These are phyloP conservation scores for Mimosa bimucronata DNA, from an alignment of 306 rosid species.

Conservation along the genomic window DNA sequence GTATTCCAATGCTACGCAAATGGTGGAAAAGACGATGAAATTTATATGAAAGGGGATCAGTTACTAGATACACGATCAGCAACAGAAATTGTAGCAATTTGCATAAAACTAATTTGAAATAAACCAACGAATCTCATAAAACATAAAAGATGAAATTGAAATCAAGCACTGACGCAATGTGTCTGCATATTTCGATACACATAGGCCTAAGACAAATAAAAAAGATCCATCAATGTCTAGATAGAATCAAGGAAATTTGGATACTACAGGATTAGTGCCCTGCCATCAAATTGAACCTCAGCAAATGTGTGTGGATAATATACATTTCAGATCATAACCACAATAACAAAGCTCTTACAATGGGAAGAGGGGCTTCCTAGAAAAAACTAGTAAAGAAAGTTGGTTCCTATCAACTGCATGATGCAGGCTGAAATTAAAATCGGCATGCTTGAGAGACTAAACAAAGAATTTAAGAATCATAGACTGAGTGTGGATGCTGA, in stretches of 20 bases:
- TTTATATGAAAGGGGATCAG: constrained; percentile 40
- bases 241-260: constrained; percentile 60
- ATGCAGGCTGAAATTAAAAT: not conserved
- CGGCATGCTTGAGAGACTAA: constrained; percentile 17
- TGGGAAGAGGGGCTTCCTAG: not conserved
- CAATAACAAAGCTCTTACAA: not conserved
- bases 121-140: constrained; percentile 40
- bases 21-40: constrained; percentile 36
- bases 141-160: constrained; percentile 49
- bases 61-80: constrained; percentile 30
- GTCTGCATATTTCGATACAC: constrained; percentile 51
- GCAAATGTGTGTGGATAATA: constrained; percentile 22
- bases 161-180: constrained; percentile 43
- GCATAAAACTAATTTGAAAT: constrained; percentile 38
- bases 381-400: not conserved
- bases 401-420: not conserved
- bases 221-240: constrained; percentile 97
- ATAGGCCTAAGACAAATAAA: constrained; percentile 45
- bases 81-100: constrained; percentile 37
- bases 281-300: constrained; percentile 34
- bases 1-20: too few species aligned
- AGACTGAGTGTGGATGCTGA: not conserved
- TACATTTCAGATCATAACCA: not conserved
- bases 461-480: not conserved
- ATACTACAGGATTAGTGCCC: constrained; percentile 28